A percentile compares a stretch with the other conserved stretches of the same genome.
Conservation (phyloP, 225 moss, liverwort and hornwort genomes). For the Marchantia polymorpha region DNA sequence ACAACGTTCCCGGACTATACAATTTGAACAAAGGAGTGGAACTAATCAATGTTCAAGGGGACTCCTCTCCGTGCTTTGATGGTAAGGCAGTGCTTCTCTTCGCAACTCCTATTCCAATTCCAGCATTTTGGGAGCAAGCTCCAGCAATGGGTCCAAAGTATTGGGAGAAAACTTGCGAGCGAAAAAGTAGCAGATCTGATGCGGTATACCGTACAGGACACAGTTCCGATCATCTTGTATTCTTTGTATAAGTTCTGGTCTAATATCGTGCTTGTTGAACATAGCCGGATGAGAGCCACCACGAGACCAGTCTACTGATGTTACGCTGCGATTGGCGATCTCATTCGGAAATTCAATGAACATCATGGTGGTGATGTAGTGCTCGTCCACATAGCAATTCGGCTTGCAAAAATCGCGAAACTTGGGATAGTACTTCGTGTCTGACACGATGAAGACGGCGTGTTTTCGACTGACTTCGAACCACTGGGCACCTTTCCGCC, state of each 20-base stretch:
- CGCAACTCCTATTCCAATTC: slow-evolving; percentile 1
- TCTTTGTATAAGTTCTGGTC: slow-evolving; percentile 25
- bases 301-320: slow-evolving; percentile 58
- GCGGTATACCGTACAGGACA: slow-evolving; percentile 17
- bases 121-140: slow-evolving; percentile 23
- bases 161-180: slow-evolving; percentile 52
- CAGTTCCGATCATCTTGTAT: slow-evolving; percentile 31
- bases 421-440: slow-evolving; percentile 44
- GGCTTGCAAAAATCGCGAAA: slow-evolving; percentile 51
- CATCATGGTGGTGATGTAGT: slow-evolving; percentile 55
- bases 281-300: slow-evolving; percentile 53
- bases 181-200: slow-evolving; percentile 43
- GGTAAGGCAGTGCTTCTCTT: not conserved
- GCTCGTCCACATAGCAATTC: slow-evolving; percentile 56
- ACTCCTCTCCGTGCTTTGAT: not conserved
- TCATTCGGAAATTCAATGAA: slow-evolving; percentile 34
- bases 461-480: slow-evolving; percentile 51
- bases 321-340: slow-evolving; percentile 39
- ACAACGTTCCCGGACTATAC: slow-evolving; percentile 12
- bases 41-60: not conserved
- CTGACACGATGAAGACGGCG: slow-evolving; percentile 44
- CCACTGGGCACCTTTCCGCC: slow-evolving; percentile 59
- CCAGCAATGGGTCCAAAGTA: slow-evolving; percentile 35
- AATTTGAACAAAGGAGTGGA: slow-evolving; percentile 1
- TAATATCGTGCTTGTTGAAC: slow-evolving; percentile 40